Base-by-base conservation (phyloP, 306 rosid species). In the Fragaria nilgerrensis region DNA sequence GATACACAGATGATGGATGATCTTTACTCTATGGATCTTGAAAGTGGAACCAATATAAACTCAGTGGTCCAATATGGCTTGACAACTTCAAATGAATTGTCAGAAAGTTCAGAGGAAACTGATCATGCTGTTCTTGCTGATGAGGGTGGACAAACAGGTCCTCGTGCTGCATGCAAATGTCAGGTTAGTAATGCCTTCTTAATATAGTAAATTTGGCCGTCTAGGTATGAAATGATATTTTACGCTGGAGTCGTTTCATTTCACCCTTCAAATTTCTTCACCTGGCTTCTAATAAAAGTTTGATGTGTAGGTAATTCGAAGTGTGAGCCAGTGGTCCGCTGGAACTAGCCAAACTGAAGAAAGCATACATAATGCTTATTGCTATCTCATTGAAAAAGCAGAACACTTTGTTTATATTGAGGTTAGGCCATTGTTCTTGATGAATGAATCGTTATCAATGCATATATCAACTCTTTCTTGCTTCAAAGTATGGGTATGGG, bases 251-350 rank as follows among this genome's bases (percentile, higher is more conserved):
- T 67, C 50, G 15, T 10, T 7, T 14, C n/a, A 67, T 39, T 65
- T 8, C 13, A 34, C 20, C 47, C 71, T 66, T 66, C 9, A 20
- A 36, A 66, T 19, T 37, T 37, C 4, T 10, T 66, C 27, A 67
- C 29, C 43, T 67, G 48, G 32, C 70, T 34, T 63, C 20, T 58
- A 32, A 64, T 43, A 48, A 56, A 48, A 66, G 29, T 52, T 7
- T 77, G 39, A 72, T 71, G 48, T 80, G 29, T 69, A 86, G 89
- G 71, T 86, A 14, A 37, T 83, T 0, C 81, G 87, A 86, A 86
- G 89, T 78, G 85, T 75, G 67, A 81, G 89, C 85, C 87, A 80
- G 62, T 86, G 85, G 89, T 86, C 89, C 45, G 87, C 89, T 52
- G 89, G 89, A 72, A 78, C 85, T 20, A 81, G 87, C 72, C 82